phyloP scores from a whole-genome alignment of 140 eudicot species.

The Cichorium intybus region DNA sequence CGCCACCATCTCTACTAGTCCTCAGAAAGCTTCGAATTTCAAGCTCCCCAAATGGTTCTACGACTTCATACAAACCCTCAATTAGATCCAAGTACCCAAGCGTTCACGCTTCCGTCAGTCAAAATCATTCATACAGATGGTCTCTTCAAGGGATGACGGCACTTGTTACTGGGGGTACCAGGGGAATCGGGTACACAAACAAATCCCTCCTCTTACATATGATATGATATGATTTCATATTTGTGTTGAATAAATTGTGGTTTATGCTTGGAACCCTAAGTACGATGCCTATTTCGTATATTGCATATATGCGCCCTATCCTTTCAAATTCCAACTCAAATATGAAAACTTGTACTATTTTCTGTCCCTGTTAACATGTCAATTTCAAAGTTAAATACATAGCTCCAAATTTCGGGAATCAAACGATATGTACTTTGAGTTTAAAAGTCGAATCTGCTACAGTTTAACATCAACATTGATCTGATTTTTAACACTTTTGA shows the following conservation, averaged over 20 bases:
- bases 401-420: too few species aligned
- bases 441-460: not conserved
- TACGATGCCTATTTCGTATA: conserved; percentile 7
- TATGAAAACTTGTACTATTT: not conserved
- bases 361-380: not conserved
- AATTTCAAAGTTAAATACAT: too few species aligned
- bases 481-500: not conserved
- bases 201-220: not conserved
- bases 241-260: not conserved
- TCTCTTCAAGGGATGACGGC: conserved; percentile 69
- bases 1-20: conserved; percentile 11
- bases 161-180: conserved; percentile 80
- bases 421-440: not conserved
- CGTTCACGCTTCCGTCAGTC: conserved; percentile 7
- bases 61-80: conserved; percentile 11
- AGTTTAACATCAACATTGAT: not conserved
- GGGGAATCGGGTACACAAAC: conserved; percentile 69
- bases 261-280: conserved; percentile 8
- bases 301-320: not conserved
- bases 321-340: not conserved
- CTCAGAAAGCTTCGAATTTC: conserved; percentile 23
- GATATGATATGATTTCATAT: not conserved
- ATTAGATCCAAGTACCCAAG: conserved; percentile 5
- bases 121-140: conserved; percentile 44
- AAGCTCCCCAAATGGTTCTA: conserved; percentile 4